A percentile compares a stretch with the other conserved stretches of the same genome.
Conservation (phyloP, 805 yeast species). For the Lipomyces starkeyi region DNA sequence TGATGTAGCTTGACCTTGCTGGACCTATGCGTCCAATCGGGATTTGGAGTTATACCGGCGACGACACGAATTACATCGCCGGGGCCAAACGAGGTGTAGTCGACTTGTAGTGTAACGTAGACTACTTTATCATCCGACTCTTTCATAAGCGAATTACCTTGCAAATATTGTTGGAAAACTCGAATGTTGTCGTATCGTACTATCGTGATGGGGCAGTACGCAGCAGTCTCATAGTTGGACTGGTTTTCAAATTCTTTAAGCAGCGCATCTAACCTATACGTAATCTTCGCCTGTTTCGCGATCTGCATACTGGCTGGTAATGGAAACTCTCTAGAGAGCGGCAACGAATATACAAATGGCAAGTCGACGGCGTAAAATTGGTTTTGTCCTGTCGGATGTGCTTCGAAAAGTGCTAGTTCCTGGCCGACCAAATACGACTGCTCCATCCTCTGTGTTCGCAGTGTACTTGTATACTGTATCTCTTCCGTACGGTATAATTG, state of each 20-base stretch:
- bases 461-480: constrained; percentile 45
- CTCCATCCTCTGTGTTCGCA: constrained; percentile 43
- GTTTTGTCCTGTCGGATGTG: constrained; percentile 33
- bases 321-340: constrained; percentile 44
- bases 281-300: constrained; percentile 36
- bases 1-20: constrained; percentile 48
- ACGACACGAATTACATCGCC: constrained; percentile 46
- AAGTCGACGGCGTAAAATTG: constrained; percentile 46
- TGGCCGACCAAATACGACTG: constrained; percentile 48
- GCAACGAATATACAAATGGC: constrained; percentile 47
- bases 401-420: constrained; percentile 41
- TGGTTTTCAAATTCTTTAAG: constrained; percentile 23
- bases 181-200: constrained; percentile 50
- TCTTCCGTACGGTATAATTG: constrained; percentile 51
- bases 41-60: constrained; percentile 46
- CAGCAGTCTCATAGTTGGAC: background rate
- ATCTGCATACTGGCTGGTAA: constrained; percentile 47
- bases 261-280: constrained; percentile 47
- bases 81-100: constrained; percentile 50
- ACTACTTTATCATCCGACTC: constrained; percentile 48
- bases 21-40: constrained; percentile 47
- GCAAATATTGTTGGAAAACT: constrained; percentile 47
- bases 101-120: constrained; percentile 44
- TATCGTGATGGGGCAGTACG: constrained; percentile 45
- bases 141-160: constrained; percentile 41